A percentile compares a stretch with the other conserved stretches of the same genome.
These are phyloP conservation scores for Phytopythium kandeliae DNA, from an alignment of 352 stramenopile species.

Conservation along the genomic window DNA sequence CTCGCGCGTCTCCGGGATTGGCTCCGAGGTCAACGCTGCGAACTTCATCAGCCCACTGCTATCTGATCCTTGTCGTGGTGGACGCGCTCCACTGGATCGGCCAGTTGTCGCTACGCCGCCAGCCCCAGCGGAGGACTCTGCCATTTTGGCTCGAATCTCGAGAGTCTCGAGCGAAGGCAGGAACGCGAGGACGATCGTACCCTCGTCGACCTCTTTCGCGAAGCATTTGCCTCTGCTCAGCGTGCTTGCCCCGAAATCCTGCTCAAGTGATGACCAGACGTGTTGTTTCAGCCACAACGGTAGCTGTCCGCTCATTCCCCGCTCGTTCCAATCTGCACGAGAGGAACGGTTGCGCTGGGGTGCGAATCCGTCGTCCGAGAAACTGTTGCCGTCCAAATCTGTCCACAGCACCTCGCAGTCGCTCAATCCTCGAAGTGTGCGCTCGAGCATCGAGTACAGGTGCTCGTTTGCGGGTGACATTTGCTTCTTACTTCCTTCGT, in stretches of 20 bases:
- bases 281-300: conserved; percentile 70
- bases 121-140: conserved; percentile 8
- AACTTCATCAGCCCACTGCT: conserved; percentile 21
- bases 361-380: conserved; percentile 8
- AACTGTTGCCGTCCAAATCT: conserved; percentile 49
- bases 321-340: conserved; percentile 15
- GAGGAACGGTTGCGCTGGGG: conserved; percentile 3
- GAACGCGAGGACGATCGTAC: conserved; percentile 74
- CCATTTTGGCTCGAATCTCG: conserved; percentile 31
- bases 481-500: conserved; percentile 1
- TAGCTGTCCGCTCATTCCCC: conserved; percentile 50
- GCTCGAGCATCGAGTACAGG: conserved; percentile 84
- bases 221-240: conserved; percentile 84
- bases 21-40: conserved; percentile 19
- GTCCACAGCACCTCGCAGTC: conserved; percentile 86
- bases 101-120: conserved; percentile 4
- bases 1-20: conserved; percentile 15
- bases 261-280: conserved; percentile 33
- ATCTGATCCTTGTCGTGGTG: background rate
- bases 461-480: conserved; percentile 72
- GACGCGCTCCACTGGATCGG: conserved; percentile 8
- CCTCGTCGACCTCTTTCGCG: conserved; percentile 70
- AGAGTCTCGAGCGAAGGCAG: conserved; percentile 62
- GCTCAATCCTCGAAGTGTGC: conserved; percentile 65
- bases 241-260: conserved; percentile 20